Evolutionary conservation across 2,329 filamentous ascomycete species (phyloP).

Genomic region (Talaromyces sp.): DNA sequence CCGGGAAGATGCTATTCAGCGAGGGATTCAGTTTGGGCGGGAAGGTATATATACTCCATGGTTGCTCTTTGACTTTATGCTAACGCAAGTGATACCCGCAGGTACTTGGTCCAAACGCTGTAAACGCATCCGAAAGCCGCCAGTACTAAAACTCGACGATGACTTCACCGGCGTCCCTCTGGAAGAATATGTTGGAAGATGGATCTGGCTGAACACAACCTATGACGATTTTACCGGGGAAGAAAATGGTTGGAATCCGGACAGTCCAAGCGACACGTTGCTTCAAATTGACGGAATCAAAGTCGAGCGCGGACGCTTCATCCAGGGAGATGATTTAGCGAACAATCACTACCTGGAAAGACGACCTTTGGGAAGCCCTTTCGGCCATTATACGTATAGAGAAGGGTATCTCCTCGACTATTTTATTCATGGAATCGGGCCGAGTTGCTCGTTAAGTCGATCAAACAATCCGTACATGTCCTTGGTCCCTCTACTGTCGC

Average conservation of each 20-base stretch:
- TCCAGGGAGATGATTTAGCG: background rate
- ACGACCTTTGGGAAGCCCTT: slow-evolving; percentile 1
- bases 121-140: slow-evolving; percentile 7
- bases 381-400: slow-evolving; percentile 1
- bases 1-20: slow-evolving; percentile 26
- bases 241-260: background rate
- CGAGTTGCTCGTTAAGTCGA: slow-evolving; percentile 25
- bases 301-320: slow-evolving; percentile 2
- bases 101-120: slow-evolving; percentile 10
- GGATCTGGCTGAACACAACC: slow-evolving; percentile 23
- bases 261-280: background rate
- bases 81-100: background rate
- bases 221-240: slow-evolving; percentile 15
- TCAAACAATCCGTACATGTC: slow-evolving; percentile 25
- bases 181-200: slow-evolving; percentile 14
- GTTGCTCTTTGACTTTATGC: background rate
- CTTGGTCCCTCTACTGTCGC: slow-evolving; percentile 16
- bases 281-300: background rate
- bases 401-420: slow-evolving; percentile 21
- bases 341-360: background rate
- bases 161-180: slow-evolving; percentile 8
- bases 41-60: slow-evolving; percentile 14
- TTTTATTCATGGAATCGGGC: slow-evolving; percentile 25
- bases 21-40: slow-evolving; percentile 21
- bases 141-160: slow-evolving; percentile 5